Evolutionary conservation across 2,329 filamentous ascomycete genomes (phyloP).

Genomic region (Pochonia chlamydosporia): DNA sequence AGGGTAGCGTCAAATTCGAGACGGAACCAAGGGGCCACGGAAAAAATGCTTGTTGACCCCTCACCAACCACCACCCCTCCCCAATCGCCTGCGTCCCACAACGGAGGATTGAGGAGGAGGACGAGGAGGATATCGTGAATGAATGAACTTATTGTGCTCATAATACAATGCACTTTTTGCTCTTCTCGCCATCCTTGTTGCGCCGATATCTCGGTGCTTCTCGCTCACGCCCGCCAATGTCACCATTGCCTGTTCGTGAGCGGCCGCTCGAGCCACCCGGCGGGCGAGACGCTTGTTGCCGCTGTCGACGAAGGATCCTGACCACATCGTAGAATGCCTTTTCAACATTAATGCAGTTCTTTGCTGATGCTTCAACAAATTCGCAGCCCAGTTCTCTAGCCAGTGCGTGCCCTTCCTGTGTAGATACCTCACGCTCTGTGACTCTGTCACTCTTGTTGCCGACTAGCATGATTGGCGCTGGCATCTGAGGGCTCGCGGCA

Average conservation of each 20-base stretch:
- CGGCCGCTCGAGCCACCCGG: slow-evolving; percentile 27
- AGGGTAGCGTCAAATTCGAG: not conserved
- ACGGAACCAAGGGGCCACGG: not conserved
- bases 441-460: slow-evolving; percentile 98
- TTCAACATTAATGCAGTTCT: slow-evolving; percentile 97
- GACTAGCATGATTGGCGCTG: slow-evolving; percentile 94
- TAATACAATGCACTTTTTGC: slow-evolving; percentile 34
- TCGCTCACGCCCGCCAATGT: slow-evolving; percentile 25
- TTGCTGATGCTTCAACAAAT: slow-evolving; percentile 93
- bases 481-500: slow-evolving; percentile 52
- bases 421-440: slow-evolving; percentile 92
- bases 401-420: slow-evolving; percentile 88
- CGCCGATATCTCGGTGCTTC: slow-evolving; percentile 24
- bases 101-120: not conserved
- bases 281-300: slow-evolving; percentile 49
- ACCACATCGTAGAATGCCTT: slow-evolving; percentile 99
- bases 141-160: slow-evolving; percentile 18
- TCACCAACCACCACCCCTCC: slow-evolving; percentile 1
- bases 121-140: not conserved
- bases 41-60: slow-evolving; percentile 1
- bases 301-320: slow-evolving; percentile 77
- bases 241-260: slow-evolving; percentile 32
- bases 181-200: slow-evolving; percentile 29
- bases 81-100: not conserved
- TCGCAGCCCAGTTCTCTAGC: slow-evolving; percentile 91